Percentiles rank a stretch among this genome's conserved stretches.
Evolutionary conservation across 306 rosid genomes (phyloP).

Genomic region (Vicia faba): DNA sequence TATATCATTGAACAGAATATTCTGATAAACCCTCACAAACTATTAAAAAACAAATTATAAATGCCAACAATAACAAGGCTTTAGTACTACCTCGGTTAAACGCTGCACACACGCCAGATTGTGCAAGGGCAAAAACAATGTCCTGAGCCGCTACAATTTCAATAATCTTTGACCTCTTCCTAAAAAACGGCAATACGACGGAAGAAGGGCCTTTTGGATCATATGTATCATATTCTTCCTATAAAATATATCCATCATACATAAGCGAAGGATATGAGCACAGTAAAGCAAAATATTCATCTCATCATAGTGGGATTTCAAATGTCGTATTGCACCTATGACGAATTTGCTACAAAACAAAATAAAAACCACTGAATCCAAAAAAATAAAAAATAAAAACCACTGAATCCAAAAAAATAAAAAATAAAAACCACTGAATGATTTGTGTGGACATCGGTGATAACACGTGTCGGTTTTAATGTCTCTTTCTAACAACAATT

Average conservation of each 20-base stretch:
- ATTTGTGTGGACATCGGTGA: background rate
- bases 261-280: background rate
- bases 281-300: constrained; percentile 6
- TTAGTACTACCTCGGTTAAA: constrained; percentile 52
- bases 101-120: constrained; percentile 65
- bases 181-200: constrained; percentile 44
- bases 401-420: background rate
- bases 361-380: background rate
- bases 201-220: constrained; percentile 59
- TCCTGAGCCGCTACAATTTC: constrained; percentile 62
- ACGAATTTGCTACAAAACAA: constrained; percentile 8
- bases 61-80: constrained; percentile 10
- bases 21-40: background rate
- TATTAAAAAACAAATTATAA: background rate
- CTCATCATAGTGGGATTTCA: constrained; percentile 13
- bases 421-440: background rate
- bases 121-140: constrained; percentile 60
- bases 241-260: constrained; percentile 31
- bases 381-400: constrained; percentile 13
- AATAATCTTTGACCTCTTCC: constrained; percentile 58
- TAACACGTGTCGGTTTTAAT: background rate
- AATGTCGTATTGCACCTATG: background rate
- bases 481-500: background rate
- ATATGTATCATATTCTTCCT: constrained; percentile 62
- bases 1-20: constrained; percentile 1